These are phyloP conservation scores for Vitis vinifera DNA, from an alignment of 164 flowering plant genomes.

Conservation along the genomic window DNA sequence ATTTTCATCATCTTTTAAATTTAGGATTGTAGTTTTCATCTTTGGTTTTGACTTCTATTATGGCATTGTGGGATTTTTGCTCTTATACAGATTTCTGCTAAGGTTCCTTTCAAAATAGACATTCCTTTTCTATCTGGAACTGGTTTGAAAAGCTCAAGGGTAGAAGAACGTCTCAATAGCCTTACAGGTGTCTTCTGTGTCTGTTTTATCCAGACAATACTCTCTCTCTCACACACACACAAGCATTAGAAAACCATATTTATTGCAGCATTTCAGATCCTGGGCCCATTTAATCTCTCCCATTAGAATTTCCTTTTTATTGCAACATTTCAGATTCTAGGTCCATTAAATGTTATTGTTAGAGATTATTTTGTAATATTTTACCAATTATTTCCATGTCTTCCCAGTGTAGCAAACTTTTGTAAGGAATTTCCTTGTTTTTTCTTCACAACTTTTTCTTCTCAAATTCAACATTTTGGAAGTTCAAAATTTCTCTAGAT, in stretches of 20 bases:
- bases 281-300: too few relatives aligned
- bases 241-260: too few relatives aligned
- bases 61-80: not conserved
- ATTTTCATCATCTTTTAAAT: not conserved
- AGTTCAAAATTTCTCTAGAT: not conserved
- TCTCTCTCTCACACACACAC: not conserved
- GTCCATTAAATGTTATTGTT: too few relatives aligned
- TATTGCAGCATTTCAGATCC: too few relatives aligned
- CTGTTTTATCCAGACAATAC: not conserved
- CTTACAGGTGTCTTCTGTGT: conserved; percentile 63
- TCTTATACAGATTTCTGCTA: conserved; percentile 65
- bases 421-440: not conserved
- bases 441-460: not conserved
- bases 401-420: not conserved
- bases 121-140: conserved; percentile 77
- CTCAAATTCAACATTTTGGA: not conserved
- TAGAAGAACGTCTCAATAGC: conserved; percentile 60
- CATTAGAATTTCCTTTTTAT: too few relatives aligned
- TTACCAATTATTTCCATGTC: not conserved
- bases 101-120: conserved; percentile 69
- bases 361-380: not conserved
- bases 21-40: not conserved
- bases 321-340: too few relatives aligned
- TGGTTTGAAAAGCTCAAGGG: conserved; percentile 44
- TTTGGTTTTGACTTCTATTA: not conserved